Percentiles rank a stretch among this genome's conserved stretches.
These are phyloP conservation scores for Wallacemonas sp. DNA, from an alignment of 208 protist genomes.

Conservation along the genomic window DNA sequence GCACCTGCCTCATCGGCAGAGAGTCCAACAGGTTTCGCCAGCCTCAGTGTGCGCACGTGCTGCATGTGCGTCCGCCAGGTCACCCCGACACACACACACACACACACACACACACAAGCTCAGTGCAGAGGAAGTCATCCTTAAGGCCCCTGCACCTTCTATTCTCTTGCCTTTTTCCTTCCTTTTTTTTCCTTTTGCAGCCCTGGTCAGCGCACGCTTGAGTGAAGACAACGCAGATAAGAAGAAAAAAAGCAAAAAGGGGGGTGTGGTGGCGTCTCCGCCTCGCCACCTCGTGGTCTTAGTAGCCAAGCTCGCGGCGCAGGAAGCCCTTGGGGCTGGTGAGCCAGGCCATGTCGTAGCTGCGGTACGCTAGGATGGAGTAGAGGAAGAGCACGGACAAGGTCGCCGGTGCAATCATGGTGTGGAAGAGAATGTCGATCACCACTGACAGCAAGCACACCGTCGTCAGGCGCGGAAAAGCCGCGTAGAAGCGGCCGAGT, in stretches of 20 bases:
- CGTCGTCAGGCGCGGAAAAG: conserved; percentile 67
- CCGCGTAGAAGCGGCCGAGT: conserved; percentile 72
- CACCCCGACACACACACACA: too few species aligned
- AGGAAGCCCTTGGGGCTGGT: conserved; percentile 88
- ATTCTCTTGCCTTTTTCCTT: conserved; percentile 5
- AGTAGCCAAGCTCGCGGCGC: conserved; percentile 81
- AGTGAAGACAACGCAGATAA: neutral
- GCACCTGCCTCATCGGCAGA: too few species aligned
- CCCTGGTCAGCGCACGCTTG: neutral
- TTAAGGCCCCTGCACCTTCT: neutral
- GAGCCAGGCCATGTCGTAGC: conserved; percentile 88
- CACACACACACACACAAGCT: conserved; percentile 1
- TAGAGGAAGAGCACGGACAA: conserved; percentile 85
- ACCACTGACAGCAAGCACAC: conserved; percentile 57
- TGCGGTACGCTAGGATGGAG: conserved; percentile 74
- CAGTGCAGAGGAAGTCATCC: neutral
- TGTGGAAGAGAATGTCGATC: conserved; percentile 80
- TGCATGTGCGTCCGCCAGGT: too few species aligned
- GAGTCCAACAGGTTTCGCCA: too few species aligned
- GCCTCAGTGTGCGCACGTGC: too few species aligned
- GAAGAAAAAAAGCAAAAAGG: neutral
- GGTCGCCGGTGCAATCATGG: conserved; percentile 82
- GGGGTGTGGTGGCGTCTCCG: neutral
- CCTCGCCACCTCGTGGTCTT: conserved; percentile 8
- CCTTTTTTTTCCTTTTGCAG: neutral